phyloP scores from a whole-genome alignment of 108 stramenopile species.

The Chaetoceros muelleri region DNA sequence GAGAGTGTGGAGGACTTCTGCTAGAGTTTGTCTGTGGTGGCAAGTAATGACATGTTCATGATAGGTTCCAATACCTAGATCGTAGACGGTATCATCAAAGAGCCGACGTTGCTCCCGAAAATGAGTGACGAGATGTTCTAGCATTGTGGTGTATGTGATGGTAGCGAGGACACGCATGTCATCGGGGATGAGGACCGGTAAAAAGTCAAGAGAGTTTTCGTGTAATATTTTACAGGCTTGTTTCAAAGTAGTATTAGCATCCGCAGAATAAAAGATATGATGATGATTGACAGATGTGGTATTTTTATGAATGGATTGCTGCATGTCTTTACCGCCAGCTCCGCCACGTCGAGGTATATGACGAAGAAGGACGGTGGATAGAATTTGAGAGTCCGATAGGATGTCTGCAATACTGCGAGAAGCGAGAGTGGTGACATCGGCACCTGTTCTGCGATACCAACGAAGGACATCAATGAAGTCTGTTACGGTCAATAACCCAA shows the following conservation, averaged over 20 bases:
- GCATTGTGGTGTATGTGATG: slow-evolving; percentile 78
- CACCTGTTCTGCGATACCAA: slow-evolving; percentile 50
- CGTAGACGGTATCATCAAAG: slow-evolving; percentile 89
- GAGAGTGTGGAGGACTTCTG: slow-evolving; percentile 69
- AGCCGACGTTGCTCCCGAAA: slow-evolving; percentile 91
- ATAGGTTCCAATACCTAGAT: slow-evolving; percentile 89
- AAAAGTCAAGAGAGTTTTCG: slow-evolving; percentile 48
- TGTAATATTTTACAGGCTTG: slow-evolving; percentile 66
- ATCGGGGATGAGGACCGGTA: slow-evolving; percentile 75
- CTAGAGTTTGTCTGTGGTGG: slow-evolving; percentile 57
- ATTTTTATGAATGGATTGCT: slow-evolving; percentile 1
- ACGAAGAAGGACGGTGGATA: background rate
- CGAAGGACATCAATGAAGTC: slow-evolving; percentile 94
- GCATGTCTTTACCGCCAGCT: slow-evolving; percentile 4
- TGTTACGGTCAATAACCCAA: slow-evolving; percentile 88
- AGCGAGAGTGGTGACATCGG: slow-evolving; percentile 55
- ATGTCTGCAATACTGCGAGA: slow-evolving; percentile 76
- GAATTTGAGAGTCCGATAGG: slow-evolving; percentile 26
- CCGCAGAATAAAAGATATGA: slow-evolving; percentile 39
- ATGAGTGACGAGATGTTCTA: slow-evolving; percentile 87
- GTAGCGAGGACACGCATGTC: slow-evolving; percentile 81
- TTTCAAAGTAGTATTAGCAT: slow-evolving; percentile 59
- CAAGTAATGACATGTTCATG: slow-evolving; percentile 72
- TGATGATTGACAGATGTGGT: slow-evolving; percentile 14
- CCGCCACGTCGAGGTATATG: background rate